phyloP scores from a whole-genome alignment of 495 filamentous ascomycete genomes.

The Sordaria brevicollis region DNA sequence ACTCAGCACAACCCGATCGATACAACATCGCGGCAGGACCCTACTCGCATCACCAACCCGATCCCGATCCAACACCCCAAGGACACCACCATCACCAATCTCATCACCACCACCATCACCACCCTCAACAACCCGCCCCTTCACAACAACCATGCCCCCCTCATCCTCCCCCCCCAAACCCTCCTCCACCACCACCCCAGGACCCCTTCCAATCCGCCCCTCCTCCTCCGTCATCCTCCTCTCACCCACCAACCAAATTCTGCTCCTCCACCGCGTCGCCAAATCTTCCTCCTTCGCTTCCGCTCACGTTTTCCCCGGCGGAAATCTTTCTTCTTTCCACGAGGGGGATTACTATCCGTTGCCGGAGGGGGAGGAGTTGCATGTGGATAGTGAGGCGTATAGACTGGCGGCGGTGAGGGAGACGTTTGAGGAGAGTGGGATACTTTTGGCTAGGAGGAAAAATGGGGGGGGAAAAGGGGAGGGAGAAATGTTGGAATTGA shows the following conservation, averaged over 20 bases:
- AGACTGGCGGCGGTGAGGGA: slow-evolving; percentile 75
- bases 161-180: neutral
- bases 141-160: neutral
- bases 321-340: slow-evolving; percentile 61
- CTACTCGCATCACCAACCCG: neutral
- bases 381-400: slow-evolving; percentile 60
- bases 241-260: slow-evolving; percentile 74
- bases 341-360: slow-evolving; percentile 53
- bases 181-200: neutral
- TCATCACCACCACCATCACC: too few species aligned
- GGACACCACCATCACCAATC: neutral
- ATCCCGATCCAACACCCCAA: neutral
- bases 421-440: slow-evolving; percentile 90
- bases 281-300: slow-evolving; percentile 78
- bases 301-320: slow-evolving; percentile 95
- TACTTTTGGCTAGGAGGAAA: slow-evolving; percentile 57
- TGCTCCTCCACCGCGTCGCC: slow-evolving; percentile 77
- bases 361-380: slow-evolving; percentile 35
- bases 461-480: slow-evolving; percentile 21
- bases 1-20: neutral
- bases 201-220: neutral
- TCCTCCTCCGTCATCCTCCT: slow-evolving; percentile 64
- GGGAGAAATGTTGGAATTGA: slow-evolving; percentile 40
- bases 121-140: neutral
- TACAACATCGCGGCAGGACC: neutral